These are phyloP conservation scores for Plasmodium billcollinsi DNA, from an alignment of 169 alveolate species.

Conservation along the genomic window DNA sequence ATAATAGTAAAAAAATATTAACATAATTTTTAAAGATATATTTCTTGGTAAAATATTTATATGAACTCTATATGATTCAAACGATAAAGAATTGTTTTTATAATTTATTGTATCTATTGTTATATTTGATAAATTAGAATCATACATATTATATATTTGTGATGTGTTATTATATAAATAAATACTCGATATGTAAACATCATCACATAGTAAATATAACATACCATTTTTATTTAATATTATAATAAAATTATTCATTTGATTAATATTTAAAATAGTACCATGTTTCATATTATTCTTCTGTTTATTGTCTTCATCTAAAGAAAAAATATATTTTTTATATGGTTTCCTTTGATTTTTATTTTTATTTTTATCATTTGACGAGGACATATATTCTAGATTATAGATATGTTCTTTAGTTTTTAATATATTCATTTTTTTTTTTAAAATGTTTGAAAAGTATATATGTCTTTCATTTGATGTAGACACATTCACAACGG, in stretches of 20 bases:
- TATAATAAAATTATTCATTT: conserved; percentile 49
- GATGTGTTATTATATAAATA: conserved; percentile 27
- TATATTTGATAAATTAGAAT: conserved; percentile 40
- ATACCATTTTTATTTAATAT: conserved; percentile 58
- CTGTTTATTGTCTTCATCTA: background rate
- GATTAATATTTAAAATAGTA: conserved; percentile 42
- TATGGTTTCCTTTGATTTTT: background rate
- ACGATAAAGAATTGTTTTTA: conserved; percentile 16
- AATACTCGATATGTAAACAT: conserved; percentile 43
- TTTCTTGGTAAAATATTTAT: conserved; percentile 62
- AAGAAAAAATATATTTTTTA: background rate
- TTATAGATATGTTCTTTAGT: background rate
- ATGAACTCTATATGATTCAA: conserved; percentile 49
- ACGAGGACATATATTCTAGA: background rate
- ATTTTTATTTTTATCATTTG: background rate
- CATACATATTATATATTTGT: conserved; percentile 52
- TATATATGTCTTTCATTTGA: background rate
- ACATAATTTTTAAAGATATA: conserved; percentile 37
- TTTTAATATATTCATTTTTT: conserved; percentile 32
- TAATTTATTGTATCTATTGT: conserved; percentile 66
- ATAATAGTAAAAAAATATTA: conserved; percentile 59
- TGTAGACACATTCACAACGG: conserved; percentile 38
- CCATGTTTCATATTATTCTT: background rate
- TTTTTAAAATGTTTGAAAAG: conserved; percentile 5
- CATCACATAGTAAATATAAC: conserved; percentile 60